Evolutionary conservation across 306 rosid species (phyloP).

Genomic region (Clitoria ternatea): DNA sequence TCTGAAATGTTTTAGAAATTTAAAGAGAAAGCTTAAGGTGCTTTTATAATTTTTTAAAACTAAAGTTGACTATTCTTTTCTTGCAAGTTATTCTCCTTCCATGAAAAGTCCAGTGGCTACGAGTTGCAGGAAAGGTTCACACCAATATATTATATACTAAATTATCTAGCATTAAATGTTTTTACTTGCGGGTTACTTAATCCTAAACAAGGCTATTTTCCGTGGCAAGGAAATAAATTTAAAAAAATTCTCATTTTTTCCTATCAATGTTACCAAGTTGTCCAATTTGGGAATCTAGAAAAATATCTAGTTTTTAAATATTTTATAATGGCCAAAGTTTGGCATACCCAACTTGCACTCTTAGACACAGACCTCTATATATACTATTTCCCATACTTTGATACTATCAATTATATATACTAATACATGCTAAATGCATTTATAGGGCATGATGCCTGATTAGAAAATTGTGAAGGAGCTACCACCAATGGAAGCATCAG

Average conservation of each 20-base stretch:
- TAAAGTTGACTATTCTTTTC: slow-evolving; percentile 23
- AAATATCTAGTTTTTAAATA: slow-evolving; percentile 15
- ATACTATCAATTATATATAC: too few relatives aligned
- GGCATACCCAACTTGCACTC: slow-evolving; percentile 38
- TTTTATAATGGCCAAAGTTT: slow-evolving; percentile 27
- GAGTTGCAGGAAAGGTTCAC: slow-evolving; percentile 18
- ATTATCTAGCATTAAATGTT: background rate
- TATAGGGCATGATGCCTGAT: too few relatives aligned
- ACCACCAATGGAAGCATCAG: too few relatives aligned
- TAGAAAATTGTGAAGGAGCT: too few relatives aligned
- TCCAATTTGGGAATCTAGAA: slow-evolving; percentile 37
- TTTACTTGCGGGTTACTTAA: background rate
- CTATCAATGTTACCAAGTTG: slow-evolving; percentile 37
- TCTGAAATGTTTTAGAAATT: background rate
- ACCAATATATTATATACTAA: background rate
- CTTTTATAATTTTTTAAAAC: background rate
- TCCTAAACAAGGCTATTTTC: background rate
- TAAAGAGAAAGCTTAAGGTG: slow-evolving; percentile 13
- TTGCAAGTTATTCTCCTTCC: slow-evolving; percentile 24
- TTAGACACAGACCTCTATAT: slow-evolving; percentile 11
- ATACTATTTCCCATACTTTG: too few relatives aligned
- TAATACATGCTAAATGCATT: too few relatives aligned
- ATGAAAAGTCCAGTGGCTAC: slow-evolving; percentile 16
- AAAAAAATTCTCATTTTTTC: background rate
- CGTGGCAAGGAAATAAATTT: background rate